Conservation (phyloP, 352 stramenopile genomes). For the Saprolegnia parasitica region DNA sequence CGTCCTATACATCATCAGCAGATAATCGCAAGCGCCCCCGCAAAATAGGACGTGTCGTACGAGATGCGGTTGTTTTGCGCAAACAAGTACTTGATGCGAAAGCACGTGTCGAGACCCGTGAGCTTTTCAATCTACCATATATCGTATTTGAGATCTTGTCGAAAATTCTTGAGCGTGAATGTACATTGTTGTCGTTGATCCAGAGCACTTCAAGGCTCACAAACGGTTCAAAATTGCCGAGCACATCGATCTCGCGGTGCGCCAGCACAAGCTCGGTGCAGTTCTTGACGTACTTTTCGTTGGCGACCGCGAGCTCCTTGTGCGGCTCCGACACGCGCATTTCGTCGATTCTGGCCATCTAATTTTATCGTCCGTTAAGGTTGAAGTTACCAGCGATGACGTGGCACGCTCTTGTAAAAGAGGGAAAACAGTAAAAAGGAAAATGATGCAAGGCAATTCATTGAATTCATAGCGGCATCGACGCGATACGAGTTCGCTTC, state of each 20-base stretch:
- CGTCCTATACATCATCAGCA: slow-evolving; percentile 46
- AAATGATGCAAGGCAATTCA: not conserved
- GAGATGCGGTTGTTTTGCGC: slow-evolving; percentile 79
- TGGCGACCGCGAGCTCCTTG: slow-evolving; percentile 77
- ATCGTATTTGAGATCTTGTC: not conserved
- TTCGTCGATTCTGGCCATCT: not conserved
- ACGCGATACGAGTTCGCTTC: not conserved
- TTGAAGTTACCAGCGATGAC: not conserved
- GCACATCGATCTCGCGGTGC: slow-evolving; percentile 65
- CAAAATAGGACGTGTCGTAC: slow-evolving; percentile 13
- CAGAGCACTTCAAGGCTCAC: slow-evolving; percentile 87
- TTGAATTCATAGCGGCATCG: not conserved
- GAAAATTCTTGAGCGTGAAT: not conserved
- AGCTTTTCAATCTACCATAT: slow-evolving; percentile 50
- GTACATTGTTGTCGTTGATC: slow-evolving; percentile 83
- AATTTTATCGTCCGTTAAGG: not conserved
- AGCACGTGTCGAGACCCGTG: slow-evolving; percentile 68
- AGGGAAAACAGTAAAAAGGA: not conserved
- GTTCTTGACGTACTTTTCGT: slow-evolving; percentile 88
- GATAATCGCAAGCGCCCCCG: slow-evolving; percentile 74
- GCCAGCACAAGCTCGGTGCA: slow-evolving; percentile 84
- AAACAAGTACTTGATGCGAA: slow-evolving; percentile 87
- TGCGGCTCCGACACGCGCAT: slow-evolving; percentile 54
- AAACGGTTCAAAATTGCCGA: slow-evolving; percentile 82
- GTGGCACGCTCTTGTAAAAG: not conserved